Conservation (phyloP, 371 early-diverging fungal genomes). For the Mortierella sp. region DNA sequence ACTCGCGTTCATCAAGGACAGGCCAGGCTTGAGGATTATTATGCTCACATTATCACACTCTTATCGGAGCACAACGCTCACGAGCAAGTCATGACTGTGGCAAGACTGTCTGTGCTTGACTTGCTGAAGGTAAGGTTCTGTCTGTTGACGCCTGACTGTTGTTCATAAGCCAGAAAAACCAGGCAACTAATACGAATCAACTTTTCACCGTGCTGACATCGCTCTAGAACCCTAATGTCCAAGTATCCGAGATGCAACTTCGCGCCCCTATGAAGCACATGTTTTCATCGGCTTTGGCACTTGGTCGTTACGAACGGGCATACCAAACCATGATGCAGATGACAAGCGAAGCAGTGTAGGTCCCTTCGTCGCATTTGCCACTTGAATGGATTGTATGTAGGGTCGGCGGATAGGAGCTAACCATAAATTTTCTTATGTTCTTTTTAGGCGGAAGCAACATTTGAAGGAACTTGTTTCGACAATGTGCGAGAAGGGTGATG, state of each 20-base stretch:
- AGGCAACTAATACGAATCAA: not conserved
- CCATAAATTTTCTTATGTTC: not conserved
- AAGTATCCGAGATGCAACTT: slow-evolving; percentile 24
- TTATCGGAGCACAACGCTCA: slow-evolving; percentile 30
- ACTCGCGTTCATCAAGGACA: slow-evolving; percentile 26
- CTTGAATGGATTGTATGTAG: no score
- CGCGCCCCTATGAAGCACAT: slow-evolving; percentile 19
- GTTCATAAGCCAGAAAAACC: no score
- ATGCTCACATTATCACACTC: slow-evolving; percentile 27
- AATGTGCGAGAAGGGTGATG: slow-evolving; percentile 34
- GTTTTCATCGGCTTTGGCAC: slow-evolving; percentile 26
- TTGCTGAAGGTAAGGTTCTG: slow-evolving; percentile 17
- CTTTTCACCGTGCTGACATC: not conserved
- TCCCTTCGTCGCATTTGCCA: not conserved
- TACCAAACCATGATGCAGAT: slow-evolving; percentile 48
- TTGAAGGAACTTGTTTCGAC: slow-evolving; percentile 23
- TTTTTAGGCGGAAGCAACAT: slow-evolving; percentile 28
- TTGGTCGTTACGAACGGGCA: slow-evolving; percentile 31
- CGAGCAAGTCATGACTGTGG: slow-evolving; percentile 37
- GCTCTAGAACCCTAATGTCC: slow-evolving; percentile 25
- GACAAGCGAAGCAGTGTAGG: slow-evolving; percentile 28
- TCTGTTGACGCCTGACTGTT: not conserved
- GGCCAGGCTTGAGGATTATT: slow-evolving; percentile 46
- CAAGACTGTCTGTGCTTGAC: slow-evolving; percentile 32
- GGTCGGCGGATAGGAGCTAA: not conserved